Evolutionary conservation across 345 rosid species (phyloP).

Genomic region (Kandelia obovata): DNA sequence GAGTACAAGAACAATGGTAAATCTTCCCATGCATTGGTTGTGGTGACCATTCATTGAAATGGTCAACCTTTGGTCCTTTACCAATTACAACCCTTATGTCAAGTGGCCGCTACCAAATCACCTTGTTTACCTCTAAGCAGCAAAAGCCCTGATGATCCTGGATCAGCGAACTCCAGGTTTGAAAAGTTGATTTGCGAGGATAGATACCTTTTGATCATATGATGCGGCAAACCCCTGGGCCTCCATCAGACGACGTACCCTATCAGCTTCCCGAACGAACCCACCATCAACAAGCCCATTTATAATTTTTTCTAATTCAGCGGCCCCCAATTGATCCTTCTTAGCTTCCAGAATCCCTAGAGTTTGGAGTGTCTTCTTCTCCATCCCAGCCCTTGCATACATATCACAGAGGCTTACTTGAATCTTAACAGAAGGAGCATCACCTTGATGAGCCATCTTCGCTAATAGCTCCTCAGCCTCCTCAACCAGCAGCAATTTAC

Average conservation of each 20-base stretch:
- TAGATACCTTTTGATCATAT: slow-evolving; percentile 30
- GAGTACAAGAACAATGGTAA: not conserved
- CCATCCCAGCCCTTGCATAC: slow-evolving; percentile 53
- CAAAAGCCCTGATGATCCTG: not conserved
- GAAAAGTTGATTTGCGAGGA: slow-evolving; percentile 27
- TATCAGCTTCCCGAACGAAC: slow-evolving; percentile 59
- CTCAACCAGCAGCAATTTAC: slow-evolving; percentile 59
- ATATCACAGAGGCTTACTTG: slow-evolving; percentile 78
- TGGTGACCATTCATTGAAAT: not conserved
- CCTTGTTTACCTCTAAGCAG: not conserved
- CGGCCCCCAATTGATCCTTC: slow-evolving; percentile 44
- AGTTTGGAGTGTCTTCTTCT: slow-evolving; percentile 82
- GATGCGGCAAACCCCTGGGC: slow-evolving; percentile 46
- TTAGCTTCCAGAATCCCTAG: slow-evolving; percentile 49
- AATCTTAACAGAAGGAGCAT: slow-evolving; percentile 60
- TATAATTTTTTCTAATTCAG: slow-evolving; percentile 60
- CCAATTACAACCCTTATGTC: not conserved
- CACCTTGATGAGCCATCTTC: slow-evolving; percentile 72
- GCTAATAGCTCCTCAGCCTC: slow-evolving; percentile 77
- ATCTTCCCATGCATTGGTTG: not conserved
- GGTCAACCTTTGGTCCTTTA: not conserved
- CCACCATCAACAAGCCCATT: slow-evolving; percentile 58
- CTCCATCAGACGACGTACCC: slow-evolving; percentile 52
- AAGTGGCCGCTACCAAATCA: not conserved
- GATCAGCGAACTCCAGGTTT: slow-evolving; percentile 7